Evolutionary conservation across 495 filamentous ascomycete genomes (phyloP).

Genomic region (Hyaloscypha hepaticicola): DNA sequence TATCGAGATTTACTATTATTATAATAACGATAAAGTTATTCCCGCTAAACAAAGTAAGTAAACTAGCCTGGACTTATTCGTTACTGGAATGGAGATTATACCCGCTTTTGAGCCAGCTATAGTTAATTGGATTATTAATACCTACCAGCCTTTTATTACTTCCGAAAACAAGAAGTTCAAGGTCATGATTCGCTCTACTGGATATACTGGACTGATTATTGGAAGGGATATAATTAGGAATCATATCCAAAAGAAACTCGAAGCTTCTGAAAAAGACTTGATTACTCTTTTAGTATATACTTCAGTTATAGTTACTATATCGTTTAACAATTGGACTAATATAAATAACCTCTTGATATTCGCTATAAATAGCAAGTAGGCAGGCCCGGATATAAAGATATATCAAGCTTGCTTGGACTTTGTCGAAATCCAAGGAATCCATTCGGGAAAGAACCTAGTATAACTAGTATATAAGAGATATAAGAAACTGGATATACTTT

Average conservation of each 20-base stretch:
- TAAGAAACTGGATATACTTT: not conserved
- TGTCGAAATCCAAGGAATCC: not conserved
- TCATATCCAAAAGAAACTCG: not conserved
- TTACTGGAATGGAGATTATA: not conserved
- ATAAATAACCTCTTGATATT: not conserved
- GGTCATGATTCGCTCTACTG: not conserved
- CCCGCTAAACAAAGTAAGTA: too few relatives aligned
- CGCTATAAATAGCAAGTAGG: not conserved
- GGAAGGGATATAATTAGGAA: not conserved
- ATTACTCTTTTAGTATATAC: not conserved
- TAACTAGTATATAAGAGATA: not conserved
- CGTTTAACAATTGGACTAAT: not conserved
- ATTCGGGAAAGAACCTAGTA: not conserved
- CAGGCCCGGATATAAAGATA: not conserved
- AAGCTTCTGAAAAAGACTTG: not conserved
- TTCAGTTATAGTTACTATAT: not conserved
- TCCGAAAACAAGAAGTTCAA: not conserved
- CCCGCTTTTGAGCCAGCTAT: not conserved
- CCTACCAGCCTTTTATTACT: not conserved
- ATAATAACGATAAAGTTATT: too few relatives aligned
- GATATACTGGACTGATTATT: not conserved
- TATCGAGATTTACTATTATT: too few relatives aligned
- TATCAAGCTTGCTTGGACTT: not conserved
- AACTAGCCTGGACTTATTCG: too few relatives aligned
- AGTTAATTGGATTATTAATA: not conserved